These are phyloP conservation scores for Venturia oleaginea DNA, from an alignment of 2,329 filamentous ascomycete species.

Conservation along the genomic window DNA sequence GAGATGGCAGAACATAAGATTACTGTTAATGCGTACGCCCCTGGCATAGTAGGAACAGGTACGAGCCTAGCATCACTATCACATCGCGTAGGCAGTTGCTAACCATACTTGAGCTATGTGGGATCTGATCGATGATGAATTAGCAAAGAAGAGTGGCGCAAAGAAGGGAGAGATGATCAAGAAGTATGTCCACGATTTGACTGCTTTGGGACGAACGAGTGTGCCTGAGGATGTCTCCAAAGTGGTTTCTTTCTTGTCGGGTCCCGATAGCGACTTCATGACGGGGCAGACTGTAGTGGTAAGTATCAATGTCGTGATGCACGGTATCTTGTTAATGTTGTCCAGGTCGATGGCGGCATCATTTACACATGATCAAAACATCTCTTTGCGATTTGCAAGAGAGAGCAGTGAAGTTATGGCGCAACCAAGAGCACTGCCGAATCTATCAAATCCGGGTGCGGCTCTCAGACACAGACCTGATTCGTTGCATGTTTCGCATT, in stretches of 20 bases:
- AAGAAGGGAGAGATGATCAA: slow-evolving; percentile 47
- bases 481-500: background rate
- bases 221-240: slow-evolving; percentile 55
- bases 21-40: slow-evolving; percentile 58
- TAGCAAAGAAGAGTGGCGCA: slow-evolving; percentile 43
- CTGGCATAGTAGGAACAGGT: slow-evolving; percentile 54
- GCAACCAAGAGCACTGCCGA: background rate
- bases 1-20: slow-evolving; percentile 56
- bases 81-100: background rate
- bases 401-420: background rate
- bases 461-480: background rate
- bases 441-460: background rate
- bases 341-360: slow-evolving; percentile 44
- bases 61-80: background rate
- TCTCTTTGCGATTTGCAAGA: background rate
- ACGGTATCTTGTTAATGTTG: background rate
- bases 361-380: slow-evolving; percentile 19
- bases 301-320: background rate
- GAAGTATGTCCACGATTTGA: slow-evolving; percentile 45
- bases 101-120: slow-evolving; percentile 44
- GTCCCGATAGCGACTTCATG: slow-evolving; percentile 53
- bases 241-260: slow-evolving; percentile 52
- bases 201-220: slow-evolving; percentile 48
- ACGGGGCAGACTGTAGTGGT: slow-evolving; percentile 58
- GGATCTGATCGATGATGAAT: slow-evolving; percentile 55